Percentiles rank a stretch among this genome's conserved stretches.
These are phyloP conservation scores for Xylaria sp. DNA, from an alignment of 2,329 filamentous ascomycete species.

Conservation along the genomic window DNA sequence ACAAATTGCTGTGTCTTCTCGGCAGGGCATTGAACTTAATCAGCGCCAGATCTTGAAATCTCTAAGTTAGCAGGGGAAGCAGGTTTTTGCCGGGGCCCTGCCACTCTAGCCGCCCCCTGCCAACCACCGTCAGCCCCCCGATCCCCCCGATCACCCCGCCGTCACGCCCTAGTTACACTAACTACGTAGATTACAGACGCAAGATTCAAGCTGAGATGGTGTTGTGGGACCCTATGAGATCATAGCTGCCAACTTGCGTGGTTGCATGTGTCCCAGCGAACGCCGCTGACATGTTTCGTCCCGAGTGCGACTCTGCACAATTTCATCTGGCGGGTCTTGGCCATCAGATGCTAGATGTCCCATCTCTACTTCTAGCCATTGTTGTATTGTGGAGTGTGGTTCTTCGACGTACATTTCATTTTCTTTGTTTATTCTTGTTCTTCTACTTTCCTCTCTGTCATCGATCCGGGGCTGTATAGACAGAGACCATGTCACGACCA, in stretches of 20 bases:
- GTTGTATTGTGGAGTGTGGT: conserved; percentile 3
- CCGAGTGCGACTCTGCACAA: neutral
- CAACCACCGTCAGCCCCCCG: neutral
- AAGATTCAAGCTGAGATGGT: neutral
- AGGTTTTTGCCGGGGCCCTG: neutral
- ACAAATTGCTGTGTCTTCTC: no score
- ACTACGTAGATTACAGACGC: neutral
- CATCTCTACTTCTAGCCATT: neutral
- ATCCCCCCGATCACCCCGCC: neutral
- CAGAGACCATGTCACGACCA: neutral
- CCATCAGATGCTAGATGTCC: neutral
- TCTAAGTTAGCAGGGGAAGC: neutral
- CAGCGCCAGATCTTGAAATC: conserved; percentile 3
- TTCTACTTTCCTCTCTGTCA: neutral
- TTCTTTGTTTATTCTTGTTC: neutral
- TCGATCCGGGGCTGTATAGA: neutral
- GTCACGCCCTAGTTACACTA: neutral
- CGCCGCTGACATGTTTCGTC: conserved; percentile 14
- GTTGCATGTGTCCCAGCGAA: neutral
- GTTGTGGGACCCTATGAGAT: conserved; percentile 32
- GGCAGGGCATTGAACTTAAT: neutral
- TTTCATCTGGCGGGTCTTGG: neutral
- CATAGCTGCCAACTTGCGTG: conserved; percentile 27
- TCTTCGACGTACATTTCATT: neutral
- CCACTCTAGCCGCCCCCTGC: neutral